Conservation (phyloP, 2,329 filamentous ascomycete species). For the Fusarium virguliforme region DNA sequence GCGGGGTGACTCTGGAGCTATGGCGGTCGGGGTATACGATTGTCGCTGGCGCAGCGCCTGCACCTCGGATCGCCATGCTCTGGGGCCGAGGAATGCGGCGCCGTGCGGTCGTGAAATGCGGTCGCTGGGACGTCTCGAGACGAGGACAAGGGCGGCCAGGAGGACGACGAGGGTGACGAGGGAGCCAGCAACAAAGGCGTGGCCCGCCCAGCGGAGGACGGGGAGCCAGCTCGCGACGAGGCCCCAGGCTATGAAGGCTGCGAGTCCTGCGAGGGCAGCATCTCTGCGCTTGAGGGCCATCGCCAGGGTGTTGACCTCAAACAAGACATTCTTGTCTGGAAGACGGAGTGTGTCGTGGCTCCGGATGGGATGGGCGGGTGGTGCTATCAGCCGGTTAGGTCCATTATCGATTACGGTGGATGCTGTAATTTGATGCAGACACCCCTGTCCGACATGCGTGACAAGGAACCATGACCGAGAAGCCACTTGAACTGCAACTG, state of each 20-base stretch:
- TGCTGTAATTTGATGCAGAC: conserved; percentile 44
- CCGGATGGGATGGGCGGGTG: conserved; percentile 33
- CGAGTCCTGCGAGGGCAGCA: conserved; percentile 77
- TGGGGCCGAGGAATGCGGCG: conserved; percentile 73
- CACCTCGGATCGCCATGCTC: conserved; percentile 80
- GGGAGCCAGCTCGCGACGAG: conserved; percentile 88
- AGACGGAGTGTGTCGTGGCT: conserved; percentile 45
- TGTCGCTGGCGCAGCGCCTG: conserved; percentile 76
- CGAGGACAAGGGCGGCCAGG: conserved; percentile 69
- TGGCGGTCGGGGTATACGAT: conserved; percentile 76
- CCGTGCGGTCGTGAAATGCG: conserved; percentile 62
- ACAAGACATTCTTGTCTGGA: conserved; percentile 54
- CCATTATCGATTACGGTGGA: conserved; percentile 47
- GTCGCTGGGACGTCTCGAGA: conserved; percentile 66
- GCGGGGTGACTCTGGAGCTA: conserved; percentile 83
- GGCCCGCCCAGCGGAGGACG: conserved; percentile 84
- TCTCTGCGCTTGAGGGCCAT: conserved; percentile 84
- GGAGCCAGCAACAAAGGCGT: conserved; percentile 84
- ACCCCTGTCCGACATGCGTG: conserved; percentile 42
- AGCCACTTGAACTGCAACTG: conserved; percentile 10
- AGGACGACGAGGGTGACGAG: conserved; percentile 70
- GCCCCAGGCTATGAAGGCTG: conserved; percentile 88
- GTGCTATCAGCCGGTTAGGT: conserved; percentile 42
- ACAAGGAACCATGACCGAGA: conserved; percentile 40
- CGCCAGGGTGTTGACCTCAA: conserved; percentile 54